Evolutionary conservation across 306 rosid genomes (phyloP).

Genomic region (Vachellia pachyceras): DNA sequence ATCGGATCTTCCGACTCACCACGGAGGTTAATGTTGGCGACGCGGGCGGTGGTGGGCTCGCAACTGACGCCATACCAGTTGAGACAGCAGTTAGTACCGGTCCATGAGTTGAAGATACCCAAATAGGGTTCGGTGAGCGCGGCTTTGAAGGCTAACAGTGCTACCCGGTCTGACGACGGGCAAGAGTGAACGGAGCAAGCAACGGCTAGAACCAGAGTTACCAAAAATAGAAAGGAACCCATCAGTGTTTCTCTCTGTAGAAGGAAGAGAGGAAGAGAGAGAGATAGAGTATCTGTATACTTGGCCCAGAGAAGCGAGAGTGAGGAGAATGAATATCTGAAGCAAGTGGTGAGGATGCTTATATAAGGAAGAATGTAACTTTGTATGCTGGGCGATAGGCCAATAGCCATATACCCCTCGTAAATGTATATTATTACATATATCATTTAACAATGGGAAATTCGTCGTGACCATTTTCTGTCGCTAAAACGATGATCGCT

Average conservation of each 20-base stretch:
- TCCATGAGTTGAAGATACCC: constrained; percentile 82
- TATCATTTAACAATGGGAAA: too few relatives aligned
- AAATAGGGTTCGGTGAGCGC: constrained; percentile 68
- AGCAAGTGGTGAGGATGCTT: background rate
- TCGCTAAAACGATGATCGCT: too few relatives aligned
- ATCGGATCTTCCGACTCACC: constrained; percentile 93
- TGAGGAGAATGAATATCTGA: background rate
- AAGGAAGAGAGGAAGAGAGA: background rate
- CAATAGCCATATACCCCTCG: constrained; percentile 28
- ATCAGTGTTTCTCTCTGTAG: constrained; percentile 28
- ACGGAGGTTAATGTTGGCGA: constrained; percentile 80
- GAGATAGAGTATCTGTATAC: background rate
- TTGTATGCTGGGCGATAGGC: background rate
- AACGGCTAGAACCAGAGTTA: constrained; percentile 38
- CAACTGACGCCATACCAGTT: constrained; percentile 93
- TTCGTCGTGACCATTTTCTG: too few relatives aligned
- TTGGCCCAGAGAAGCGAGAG: background rate
- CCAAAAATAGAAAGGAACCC: constrained; percentile 35
- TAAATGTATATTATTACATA: background rate
- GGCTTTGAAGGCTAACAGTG: constrained; percentile 60
- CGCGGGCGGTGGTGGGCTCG: constrained; percentile 65
- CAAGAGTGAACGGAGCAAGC: constrained; percentile 53
- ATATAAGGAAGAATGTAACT: background rate
- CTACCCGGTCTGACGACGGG: constrained; percentile 65
- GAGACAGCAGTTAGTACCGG: constrained; percentile 67